Base-by-base conservation (phyloP, 2,329 filamentous ascomycete species). In the Metarhizium sp. region DNA sequence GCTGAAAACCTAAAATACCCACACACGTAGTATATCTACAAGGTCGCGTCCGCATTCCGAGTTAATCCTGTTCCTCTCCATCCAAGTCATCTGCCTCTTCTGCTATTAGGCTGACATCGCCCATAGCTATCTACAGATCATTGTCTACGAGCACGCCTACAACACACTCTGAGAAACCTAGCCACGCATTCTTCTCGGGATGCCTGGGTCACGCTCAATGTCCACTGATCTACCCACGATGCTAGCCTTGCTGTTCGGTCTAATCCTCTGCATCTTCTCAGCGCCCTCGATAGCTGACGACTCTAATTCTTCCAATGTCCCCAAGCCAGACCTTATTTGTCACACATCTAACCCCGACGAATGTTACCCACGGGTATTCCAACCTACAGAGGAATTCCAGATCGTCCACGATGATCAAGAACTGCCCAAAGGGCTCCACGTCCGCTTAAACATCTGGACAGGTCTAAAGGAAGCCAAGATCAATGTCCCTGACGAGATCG, bases 401-500 rank as follows among this genome's bases (percentile, higher is more conserved):
- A 63, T 70, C 7, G 75, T 88, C 45, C 81, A 76, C 57, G 76
- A 81, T 40, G 85, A 86, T 61, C 85, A 88, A 66, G 78, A 86
- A 42, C 65, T 88, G 3, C 85, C 85, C 1, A 69, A 75, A 0
- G 85, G 85, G 6, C 75, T 88, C 4, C 85, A 88, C 64, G 77
- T 88, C 52, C 79, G 84, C 43, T 69, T 88, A 54, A 81, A 88
- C 64, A 75, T 88, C 50, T 75, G 76, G 61, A 84, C 83, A 0
- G 85, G 85, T 25, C 62, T 75, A 60, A 85, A 82, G 60, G 82
- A 87, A 65, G 85, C 85, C 60, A 85, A 86, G 63, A 74, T 87
- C 58, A 81, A 87, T 66, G 74, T 84, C 18, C 81, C 81, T 0
- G 72, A 72, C 13, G 81, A 85, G 59, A 64, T 68, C 18, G 70